These are phyloP conservation scores for Gossypium trilobum DNA, from an alignment of 441 rosid genomes.

Conservation along the genomic window DNA sequence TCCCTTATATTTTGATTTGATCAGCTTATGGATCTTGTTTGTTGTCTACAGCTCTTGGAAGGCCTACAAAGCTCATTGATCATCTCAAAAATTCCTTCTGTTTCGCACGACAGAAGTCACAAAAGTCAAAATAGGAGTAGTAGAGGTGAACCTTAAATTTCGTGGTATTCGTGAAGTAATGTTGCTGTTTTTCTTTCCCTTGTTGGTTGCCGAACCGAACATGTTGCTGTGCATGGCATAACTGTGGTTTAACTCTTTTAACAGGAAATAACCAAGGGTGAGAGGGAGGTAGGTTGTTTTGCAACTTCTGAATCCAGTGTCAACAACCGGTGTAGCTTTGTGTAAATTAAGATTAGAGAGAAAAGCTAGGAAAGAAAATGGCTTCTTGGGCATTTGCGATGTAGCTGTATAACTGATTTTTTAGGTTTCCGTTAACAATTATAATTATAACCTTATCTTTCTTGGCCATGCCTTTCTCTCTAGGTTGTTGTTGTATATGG, in stretches of 20 bases:
- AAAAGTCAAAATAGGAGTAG: slow-evolving; percentile 45
- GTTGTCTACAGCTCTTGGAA: slow-evolving; percentile 62
- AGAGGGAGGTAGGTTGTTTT: slow-evolving; percentile 4
- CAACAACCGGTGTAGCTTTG: slow-evolving; percentile 22
- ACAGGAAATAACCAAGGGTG: slow-evolving; percentile 50
- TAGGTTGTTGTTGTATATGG: slow-evolving; percentile 44
- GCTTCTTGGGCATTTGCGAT: slow-evolving; percentile 30
- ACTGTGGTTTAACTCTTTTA: slow-evolving; percentile 9
- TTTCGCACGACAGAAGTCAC: slow-evolving; percentile 56
- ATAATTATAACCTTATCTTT: slow-evolving; percentile 22
- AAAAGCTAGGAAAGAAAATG: slow-evolving; percentile 32
- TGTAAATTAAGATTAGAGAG: slow-evolving; percentile 31
- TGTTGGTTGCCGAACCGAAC: too few relatives aligned
- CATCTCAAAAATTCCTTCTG: slow-evolving; percentile 69
- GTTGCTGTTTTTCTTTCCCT: not conserved
- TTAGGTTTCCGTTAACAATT: too few relatives aligned
- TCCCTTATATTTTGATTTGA: not conserved
- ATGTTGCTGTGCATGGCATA: not conserved
- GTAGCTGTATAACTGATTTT: slow-evolving; percentile 12
- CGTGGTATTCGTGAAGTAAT: not conserved
- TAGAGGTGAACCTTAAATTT: slow-evolving; percentile 43
- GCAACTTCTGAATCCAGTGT: slow-evolving; percentile 12
- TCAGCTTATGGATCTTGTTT: not conserved
- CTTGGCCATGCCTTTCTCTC: slow-evolving; percentile 19
- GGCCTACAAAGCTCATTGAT: slow-evolving; percentile 89